phyloP scores from a whole-genome alignment of 257 asterid genomes.

The Primulina tabacum region DNA sequence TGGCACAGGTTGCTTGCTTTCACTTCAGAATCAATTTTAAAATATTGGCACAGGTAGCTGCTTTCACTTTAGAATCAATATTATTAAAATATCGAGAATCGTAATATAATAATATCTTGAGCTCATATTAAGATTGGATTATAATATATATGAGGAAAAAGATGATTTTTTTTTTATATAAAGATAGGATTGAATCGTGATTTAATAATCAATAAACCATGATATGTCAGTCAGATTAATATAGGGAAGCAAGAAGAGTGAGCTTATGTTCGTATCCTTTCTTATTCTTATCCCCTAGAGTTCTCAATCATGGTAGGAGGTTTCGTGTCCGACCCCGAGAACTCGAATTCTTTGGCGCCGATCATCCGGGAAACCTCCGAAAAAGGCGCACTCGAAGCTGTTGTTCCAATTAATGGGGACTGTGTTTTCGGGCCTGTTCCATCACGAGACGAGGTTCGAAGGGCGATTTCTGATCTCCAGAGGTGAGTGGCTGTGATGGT shows the following conservation, averaged over 20 bases:
- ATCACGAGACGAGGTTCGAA: slow-evolving; percentile 49
- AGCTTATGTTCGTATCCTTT: slow-evolving; percentile 20
- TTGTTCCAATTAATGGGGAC: slow-evolving; percentile 3
- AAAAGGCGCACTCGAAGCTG: slow-evolving; percentile 17
- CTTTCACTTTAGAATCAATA: not conserved
- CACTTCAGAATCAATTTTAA: not conserved
- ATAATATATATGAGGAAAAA: too few relatives aligned
- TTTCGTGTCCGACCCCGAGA: slow-evolving; percentile 24
- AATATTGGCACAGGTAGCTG: not conserved
- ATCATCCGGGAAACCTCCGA: slow-evolving; percentile 19
- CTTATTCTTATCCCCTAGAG: not conserved
- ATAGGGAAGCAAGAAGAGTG: not conserved
- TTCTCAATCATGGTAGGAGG: slow-evolving; percentile 48
- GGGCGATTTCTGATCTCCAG: slow-evolving; percentile 51
- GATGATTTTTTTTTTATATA: too few relatives aligned
- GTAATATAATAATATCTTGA: too few relatives aligned
- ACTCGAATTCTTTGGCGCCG: slow-evolving; percentile 20
- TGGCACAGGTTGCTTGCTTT: not conserved
- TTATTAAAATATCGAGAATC: too few relatives aligned
- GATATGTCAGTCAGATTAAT: too few relatives aligned
- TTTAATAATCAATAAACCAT: too few relatives aligned
- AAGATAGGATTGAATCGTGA: not conserved
- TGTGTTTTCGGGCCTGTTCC: slow-evolving; percentile 48
- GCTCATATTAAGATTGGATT: too few relatives aligned
- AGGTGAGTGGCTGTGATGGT: slow-evolving; percentile 30